Base-by-base conservation (phyloP, 1,139 yeast species). In the Sugiyamaella novakii region DNA sequence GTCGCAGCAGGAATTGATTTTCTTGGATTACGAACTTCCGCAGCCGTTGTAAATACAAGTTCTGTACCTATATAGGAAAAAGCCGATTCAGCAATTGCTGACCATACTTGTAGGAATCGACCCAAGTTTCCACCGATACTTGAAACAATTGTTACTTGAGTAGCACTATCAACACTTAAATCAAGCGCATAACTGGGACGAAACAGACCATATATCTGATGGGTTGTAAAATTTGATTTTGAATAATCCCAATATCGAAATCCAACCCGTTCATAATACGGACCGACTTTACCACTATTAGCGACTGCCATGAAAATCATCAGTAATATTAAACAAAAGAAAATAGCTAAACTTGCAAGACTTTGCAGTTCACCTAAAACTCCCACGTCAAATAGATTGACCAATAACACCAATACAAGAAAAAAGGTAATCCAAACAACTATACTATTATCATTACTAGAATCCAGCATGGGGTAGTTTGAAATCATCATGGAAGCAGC, bases 1-100 rank as follows among this genome's bases (percentile, higher is more conserved):
- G 95, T 84, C 0, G 95, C 95, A 11, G 83, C 77, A 1, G 95
- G 95, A 21, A 87, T 72, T 0, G 94, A 81, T 54, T 78, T 80
- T 54, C 95, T 75, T 1, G 96, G 95, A 58, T 86, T 84, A 54
- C 84, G 75, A 8, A 92, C 87, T 65, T 88, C 96, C 63, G 92
- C 87, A 1, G 95, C 92, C 1, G 95, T 91, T 52, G 87, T 80
- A 57, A 86, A 83, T 21, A 87, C 94, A 54, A 84, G 81, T 59
- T 87, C 95, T 0, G 91, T 83, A 0, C 95, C 95, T 49, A 84
- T 79, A 60, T 83, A 87, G 0, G 94, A 83, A 61, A 83, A 85
- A 0, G 87, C 75, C 0, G 89, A 83, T 21, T 81, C 79, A 46
- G 81, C 70, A 1, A 81, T 69, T 0, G 92, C 87, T 0, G 81